A percentile compares a stretch with the other conserved stretches of the same genome.
phyloP scores from a whole-genome alignment of 371 early-diverging fungal species.

The Mortierella polycephala region DNA sequence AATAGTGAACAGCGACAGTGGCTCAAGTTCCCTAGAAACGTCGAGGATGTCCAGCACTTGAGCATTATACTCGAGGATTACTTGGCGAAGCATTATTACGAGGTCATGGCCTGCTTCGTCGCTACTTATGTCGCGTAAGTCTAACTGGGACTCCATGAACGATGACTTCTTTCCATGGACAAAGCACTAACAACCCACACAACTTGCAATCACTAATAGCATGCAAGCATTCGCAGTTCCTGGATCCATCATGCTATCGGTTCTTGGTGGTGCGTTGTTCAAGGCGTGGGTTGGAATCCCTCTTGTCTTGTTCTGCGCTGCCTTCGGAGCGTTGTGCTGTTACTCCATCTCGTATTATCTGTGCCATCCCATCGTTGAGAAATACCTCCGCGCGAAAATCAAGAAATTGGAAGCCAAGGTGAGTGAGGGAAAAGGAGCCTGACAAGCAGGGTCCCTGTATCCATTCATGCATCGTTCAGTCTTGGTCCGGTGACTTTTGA shows the following conservation, averaged over 20 bases:
- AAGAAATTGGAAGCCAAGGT: conserved; percentile 65
- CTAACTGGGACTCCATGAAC: not conserved
- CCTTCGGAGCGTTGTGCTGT: conserved; percentile 63
- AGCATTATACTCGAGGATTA: conserved; percentile 62
- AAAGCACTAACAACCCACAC: not conserved
- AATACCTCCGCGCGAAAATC: conserved; percentile 61
- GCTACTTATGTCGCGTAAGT: conserved; percentile 66
- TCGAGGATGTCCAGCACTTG: conserved; percentile 61
- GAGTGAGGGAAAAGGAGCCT: not conserved
- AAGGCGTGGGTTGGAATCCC: conserved; percentile 65
- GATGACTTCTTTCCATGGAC: not conserved
- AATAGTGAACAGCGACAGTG: conserved; percentile 63
- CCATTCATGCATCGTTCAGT: too few relatives aligned
- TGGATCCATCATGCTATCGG: conserved; percentile 71
- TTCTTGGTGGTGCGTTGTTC: conserved; percentile 70
- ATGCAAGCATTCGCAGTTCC: conserved; percentile 71
- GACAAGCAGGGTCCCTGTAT: too few relatives aligned
- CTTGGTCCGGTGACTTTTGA: too few relatives aligned
- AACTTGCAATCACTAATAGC: conserved; percentile 27
- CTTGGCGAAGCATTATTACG: conserved; percentile 62
- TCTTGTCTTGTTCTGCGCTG: conserved; percentile 63
- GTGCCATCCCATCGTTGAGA: conserved; percentile 64
- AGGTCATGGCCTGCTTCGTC: conserved; percentile 62
- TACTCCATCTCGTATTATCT: conserved; percentile 66
- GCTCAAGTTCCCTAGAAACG: conserved; percentile 64